These are phyloP conservation scores for Jamesozyma piceae DNA, from an alignment of 805 yeast species.

Conservation along the genomic window DNA sequence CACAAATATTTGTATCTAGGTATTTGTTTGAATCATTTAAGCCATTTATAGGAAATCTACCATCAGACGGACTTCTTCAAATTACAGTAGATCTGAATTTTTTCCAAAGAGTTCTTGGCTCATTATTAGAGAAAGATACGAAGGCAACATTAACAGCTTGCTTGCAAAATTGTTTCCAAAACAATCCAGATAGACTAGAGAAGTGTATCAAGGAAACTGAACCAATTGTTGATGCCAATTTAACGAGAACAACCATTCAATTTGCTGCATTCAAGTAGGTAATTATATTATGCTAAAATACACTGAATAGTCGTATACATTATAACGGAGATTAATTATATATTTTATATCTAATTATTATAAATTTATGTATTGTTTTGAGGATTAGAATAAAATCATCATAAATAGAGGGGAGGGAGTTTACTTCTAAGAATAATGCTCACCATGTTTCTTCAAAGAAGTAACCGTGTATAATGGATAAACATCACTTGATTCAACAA, in stretches of 20 bases:
- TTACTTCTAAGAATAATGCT: slow-evolving; percentile 29
- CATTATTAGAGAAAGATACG: slow-evolving; percentile 25
- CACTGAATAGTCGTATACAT: too few relatives aligned
- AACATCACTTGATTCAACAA: slow-evolving; percentile 32
- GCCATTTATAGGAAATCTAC: slow-evolving; percentile 38
- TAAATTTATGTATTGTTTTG: too few relatives aligned
- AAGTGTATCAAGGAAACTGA: slow-evolving; percentile 23
- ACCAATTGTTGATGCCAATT: slow-evolving; percentile 25
- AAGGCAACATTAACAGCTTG: slow-evolving; percentile 25
- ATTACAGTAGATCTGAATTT: slow-evolving; percentile 46
- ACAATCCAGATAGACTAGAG: slow-evolving; percentile 17
- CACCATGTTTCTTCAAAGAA: slow-evolving; percentile 53
- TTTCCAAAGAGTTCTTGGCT: slow-evolving; percentile 30
- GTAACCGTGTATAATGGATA: slow-evolving; percentile 43
- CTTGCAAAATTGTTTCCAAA: slow-evolving; percentile 28
- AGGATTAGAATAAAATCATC: too few relatives aligned
- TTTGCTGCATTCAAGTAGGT: slow-evolving; percentile 26
- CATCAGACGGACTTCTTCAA: slow-evolving; percentile 42
- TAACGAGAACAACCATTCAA: slow-evolving; percentile 24
- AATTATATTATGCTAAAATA: too few relatives aligned
- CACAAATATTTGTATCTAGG: slow-evolving; percentile 33
- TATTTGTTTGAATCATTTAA: slow-evolving; percentile 32
- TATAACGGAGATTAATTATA: neutral
- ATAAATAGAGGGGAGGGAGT: too few relatives aligned
- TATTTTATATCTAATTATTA: neutral